Conservation (phyloP, 257 asterid species). For the Solanum etuberosum region DNA sequence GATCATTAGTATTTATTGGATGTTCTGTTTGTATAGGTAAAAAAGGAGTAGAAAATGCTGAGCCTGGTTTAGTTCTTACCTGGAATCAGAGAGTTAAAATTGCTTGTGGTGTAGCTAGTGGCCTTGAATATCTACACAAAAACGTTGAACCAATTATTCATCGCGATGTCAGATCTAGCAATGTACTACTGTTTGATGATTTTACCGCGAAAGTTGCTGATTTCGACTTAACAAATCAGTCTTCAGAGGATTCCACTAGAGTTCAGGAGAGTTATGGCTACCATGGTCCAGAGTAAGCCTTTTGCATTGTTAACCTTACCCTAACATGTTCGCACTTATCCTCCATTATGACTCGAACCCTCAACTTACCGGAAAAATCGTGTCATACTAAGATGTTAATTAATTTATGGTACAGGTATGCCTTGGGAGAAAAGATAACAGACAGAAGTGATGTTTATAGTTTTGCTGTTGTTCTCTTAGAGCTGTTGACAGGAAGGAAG, state of each 20-base stretch:
- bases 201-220: conserved; percentile 65
- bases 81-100: conserved; percentile 77
- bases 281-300: conserved; percentile 76
- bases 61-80: conserved; percentile 61
- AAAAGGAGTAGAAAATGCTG: conserved; percentile 82
- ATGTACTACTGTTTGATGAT: conserved; percentile 70
- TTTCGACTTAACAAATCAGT: conserved; percentile 60
- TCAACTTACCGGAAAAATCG: not conserved
- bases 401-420: conserved; percentile 29
- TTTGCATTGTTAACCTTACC: not conserved
- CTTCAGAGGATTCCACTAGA: conserved; percentile 75
- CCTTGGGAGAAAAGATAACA: conserved; percentile 68
- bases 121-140: conserved; percentile 74
- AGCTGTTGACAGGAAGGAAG: conserved; percentile 66
- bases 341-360: not conserved
- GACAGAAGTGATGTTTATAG: conserved; percentile 72
- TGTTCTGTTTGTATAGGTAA: conserved; percentile 30
- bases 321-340: not conserved
- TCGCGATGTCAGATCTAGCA: conserved; percentile 81
- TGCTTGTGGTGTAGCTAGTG: conserved; percentile 75
- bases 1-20: not conserved
- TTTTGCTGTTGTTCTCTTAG: conserved; percentile 67
- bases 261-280: conserved; percentile 50
- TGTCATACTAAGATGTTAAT: not conserved
- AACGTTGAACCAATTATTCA: conserved; percentile 72